phyloP scores from a whole-genome alignment of 2,329 filamentous ascomycete species.

The Neofusicoccum sp. region DNA sequence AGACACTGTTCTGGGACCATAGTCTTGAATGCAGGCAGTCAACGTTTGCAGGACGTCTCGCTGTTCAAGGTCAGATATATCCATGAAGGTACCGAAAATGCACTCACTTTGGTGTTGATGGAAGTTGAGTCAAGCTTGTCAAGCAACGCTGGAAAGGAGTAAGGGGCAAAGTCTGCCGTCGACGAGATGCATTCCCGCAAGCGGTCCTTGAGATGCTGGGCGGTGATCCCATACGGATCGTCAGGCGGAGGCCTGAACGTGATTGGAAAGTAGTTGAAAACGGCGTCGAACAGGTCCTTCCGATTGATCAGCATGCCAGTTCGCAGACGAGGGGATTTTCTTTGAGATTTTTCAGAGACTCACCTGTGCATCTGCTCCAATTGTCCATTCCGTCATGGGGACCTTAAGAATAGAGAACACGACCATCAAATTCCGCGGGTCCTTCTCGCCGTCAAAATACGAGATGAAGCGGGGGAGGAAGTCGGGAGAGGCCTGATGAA shows the following conservation, averaged over 20 bases:
- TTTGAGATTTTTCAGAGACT: neutral
- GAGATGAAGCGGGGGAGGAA: conserved; percentile 65
- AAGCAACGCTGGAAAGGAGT: conserved; percentile 66
- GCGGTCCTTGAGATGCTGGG: conserved; percentile 67
- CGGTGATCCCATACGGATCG: conserved; percentile 70
- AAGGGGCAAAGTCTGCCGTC: conserved; percentile 64
- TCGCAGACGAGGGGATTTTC: neutral
- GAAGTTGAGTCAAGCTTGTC: conserved; percentile 72
- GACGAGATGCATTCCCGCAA: conserved; percentile 66
- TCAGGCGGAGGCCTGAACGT: conserved; percentile 70
- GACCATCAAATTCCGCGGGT: conserved; percentile 70
- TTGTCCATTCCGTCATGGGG: conserved; percentile 69
- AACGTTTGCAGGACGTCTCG: conserved; percentile 68
- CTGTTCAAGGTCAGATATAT: conserved; percentile 34
- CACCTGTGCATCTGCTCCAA: conserved; percentile 62
- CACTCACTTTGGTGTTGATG: conserved; percentile 64
- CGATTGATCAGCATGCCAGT: conserved; percentile 10
- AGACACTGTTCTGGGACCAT: conserved; percentile 61
- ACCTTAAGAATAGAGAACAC: conserved; percentile 69
- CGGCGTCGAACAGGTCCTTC: conserved; percentile 64
- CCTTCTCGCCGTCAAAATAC: conserved; percentile 69
- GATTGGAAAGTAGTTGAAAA: conserved; percentile 74
- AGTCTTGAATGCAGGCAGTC: conserved; percentile 60
- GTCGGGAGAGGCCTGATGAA: conserved; percentile 55
- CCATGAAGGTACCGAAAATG: neutral